These are phyloP conservation scores for Caryopteris hybrid DNA, from an alignment of 305 asterid species.

Conservation along the genomic window DNA sequence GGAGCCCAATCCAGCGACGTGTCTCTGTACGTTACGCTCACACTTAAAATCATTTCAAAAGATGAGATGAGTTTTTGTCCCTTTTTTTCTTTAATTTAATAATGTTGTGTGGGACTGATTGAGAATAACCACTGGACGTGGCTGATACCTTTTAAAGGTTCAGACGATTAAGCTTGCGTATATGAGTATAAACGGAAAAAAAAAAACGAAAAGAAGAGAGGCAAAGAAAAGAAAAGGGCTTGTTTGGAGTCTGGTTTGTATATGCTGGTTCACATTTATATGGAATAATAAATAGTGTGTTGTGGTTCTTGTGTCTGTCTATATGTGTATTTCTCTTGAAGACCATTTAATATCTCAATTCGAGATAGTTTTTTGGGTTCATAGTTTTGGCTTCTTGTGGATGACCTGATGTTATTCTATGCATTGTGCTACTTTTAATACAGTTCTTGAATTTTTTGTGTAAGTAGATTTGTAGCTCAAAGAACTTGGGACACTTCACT, in stretches of 20 bases:
- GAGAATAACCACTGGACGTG: constrained; percentile 36
- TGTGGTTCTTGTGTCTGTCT: constrained; percentile 7
- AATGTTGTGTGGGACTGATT: constrained; percentile 36
- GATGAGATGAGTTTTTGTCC: constrained; percentile 15
- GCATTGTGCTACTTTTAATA: neutral
- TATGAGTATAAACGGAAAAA: constrained; percentile 12
- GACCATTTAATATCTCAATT: neutral
- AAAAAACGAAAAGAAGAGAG: neutral
- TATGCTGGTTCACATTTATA: constrained; percentile 32
- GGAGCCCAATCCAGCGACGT: constrained; percentile 79
- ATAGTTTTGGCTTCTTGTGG: neutral
- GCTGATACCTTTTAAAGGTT: constrained; percentile 17
- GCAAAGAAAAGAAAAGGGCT: neutral
- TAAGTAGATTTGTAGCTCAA: neutral
- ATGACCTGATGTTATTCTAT: neutral
- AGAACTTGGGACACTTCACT: no score
- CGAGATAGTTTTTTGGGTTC: neutral
- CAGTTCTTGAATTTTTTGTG: neutral
- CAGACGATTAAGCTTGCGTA: constrained; percentile 29
- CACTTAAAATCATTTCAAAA: constrained; percentile 24
- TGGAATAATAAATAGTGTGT: constrained; percentile 26
- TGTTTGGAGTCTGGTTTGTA: constrained; percentile 40
- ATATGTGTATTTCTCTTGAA: neutral
- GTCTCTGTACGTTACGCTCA: constrained; percentile 66
- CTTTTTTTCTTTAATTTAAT: constrained; percentile 1